Evolutionary conservation across 768 basidiomycete species (phyloP), one percentile per base, ranked within the genome.

Genomic region (Tubosaeta sp.): DNA sequence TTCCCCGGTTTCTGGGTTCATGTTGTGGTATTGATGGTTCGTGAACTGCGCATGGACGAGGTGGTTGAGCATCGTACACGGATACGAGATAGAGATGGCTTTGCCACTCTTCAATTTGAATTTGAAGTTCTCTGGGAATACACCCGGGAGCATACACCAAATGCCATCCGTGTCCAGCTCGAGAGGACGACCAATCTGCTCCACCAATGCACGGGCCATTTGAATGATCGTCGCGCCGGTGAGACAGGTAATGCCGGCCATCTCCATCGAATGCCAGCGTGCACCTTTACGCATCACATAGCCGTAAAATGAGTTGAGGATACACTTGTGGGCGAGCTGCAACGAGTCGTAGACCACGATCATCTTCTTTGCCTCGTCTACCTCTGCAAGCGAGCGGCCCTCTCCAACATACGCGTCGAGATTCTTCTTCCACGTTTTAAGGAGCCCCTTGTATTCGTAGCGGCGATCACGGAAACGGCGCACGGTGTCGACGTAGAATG

Each of bases 261-360:
- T 99, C 74, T 99, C 96, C 96, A 99, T 97, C 25, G 95, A 98
- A 68, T 97, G 94, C 96, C 96, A 99, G 27, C 96, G 77, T 16
- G 96, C 96, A 46, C 96, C 96, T 67, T 99, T 98, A 35, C 96
- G 84, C 96, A 98, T 98, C 66, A 99, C 95, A 61, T 99, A 99
- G 31, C 96, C 96, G 65, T 99, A 99, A 78, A 99, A 99, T 3
- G 96, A 98, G 75, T 99, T 99, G 58, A 99, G 82, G 65, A 99
- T 99, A 65, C 94, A 97, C 74, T 99, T 99, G 80, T 99, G 96
- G 4, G 96, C 96, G 24, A 99, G 85, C 68, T 99, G 96, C 30
- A 99, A 80, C 4, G 96, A 98, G 68, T 98, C 96, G 72, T 98
- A 99, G 10, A 99, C 70, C 21, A 99, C 95, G 59, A 97, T 90